Conservation (phyloP, 345 rosid species). For the Sisymbrium altissimum region DNA sequence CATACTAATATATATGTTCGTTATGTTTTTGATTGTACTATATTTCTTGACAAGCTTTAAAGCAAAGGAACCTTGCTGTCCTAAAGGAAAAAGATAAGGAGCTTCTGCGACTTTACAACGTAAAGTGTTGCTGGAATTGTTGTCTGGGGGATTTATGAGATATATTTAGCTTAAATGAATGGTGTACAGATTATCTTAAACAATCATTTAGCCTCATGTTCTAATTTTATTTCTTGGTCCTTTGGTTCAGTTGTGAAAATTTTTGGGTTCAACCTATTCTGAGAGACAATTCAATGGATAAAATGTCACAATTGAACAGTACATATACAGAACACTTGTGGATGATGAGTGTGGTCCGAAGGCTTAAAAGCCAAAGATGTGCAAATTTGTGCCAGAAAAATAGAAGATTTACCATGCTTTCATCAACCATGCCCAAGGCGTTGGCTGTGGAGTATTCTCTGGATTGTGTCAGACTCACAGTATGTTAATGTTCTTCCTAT, state of each 20-base stretch:
- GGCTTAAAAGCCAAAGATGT: neutral
- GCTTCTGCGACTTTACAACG: neutral
- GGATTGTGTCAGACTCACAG: constrained; percentile 82
- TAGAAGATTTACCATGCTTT: too few species aligned
- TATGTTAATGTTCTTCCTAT: constrained; percentile 93
- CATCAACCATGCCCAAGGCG: too few species aligned
- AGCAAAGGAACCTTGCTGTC: constrained; percentile 9
- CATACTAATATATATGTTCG: neutral
- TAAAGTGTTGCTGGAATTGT: neutral
- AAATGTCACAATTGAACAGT: neutral
- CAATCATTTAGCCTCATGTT: neutral
- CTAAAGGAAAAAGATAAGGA: neutral
- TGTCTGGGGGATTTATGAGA: neutral
- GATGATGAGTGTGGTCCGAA: neutral
- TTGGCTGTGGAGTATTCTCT: constrained; percentile 44
- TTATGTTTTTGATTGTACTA: neutral
- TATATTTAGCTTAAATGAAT: neutral
- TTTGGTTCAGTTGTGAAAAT: too few species aligned
- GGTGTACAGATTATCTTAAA: neutral
- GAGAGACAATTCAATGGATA: too few species aligned
- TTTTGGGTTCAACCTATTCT: too few species aligned
- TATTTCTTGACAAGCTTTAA: neutral
- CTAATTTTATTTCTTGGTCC: neutral
- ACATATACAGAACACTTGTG: neutral
- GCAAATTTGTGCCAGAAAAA: neutral